Evolutionary conservation across 176 grass and related monocot species (phyloP).

Genomic region (Carex parvula): DNA sequence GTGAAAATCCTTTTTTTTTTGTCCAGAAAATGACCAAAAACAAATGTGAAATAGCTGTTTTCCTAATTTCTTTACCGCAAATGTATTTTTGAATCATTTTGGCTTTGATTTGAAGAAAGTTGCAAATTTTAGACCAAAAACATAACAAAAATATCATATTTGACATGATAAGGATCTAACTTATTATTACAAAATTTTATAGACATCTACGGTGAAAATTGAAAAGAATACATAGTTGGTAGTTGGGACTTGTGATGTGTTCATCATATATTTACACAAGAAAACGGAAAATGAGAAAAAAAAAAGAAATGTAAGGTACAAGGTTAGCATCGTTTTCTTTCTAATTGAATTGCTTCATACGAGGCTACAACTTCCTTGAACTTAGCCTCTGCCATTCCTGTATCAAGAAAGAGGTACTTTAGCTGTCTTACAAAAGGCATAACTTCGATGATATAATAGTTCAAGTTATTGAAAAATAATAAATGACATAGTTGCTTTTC

Average conservation of each 20-base stretch:
- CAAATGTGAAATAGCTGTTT: too few species aligned
- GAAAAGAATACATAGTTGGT: background rate
- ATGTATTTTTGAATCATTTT: too few species aligned
- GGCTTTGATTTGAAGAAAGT: too few species aligned
- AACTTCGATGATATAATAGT: background rate
- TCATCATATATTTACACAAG: slow-evolving; percentile 10
- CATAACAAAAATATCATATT: too few species aligned
- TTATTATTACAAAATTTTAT: slow-evolving; percentile 1
- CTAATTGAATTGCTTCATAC: slow-evolving; percentile 77
- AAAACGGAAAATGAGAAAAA: background rate
- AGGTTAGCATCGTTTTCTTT: slow-evolving; percentile 50
- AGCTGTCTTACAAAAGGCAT: slow-evolving; percentile 8
- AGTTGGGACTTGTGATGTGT: background rate
- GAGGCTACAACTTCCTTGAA: slow-evolving; percentile 84
- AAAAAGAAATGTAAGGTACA: background rate
- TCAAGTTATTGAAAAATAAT: slow-evolving; percentile 16
- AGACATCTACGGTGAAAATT: background rate
- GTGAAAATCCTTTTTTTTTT: too few species aligned
- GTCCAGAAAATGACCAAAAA: too few species aligned
- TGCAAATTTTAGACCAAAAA: too few species aligned
- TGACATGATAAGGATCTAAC: background rate
- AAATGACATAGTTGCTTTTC: background rate
- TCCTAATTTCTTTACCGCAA: too few species aligned
- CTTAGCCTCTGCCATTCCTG: slow-evolving; percentile 71
- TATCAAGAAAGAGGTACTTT: background rate